These are phyloP conservation scores for Rhexocercosporidium sp. DNA, from an alignment of 2,329 filamentous ascomycete genomes.

Conservation along the genomic window DNA sequence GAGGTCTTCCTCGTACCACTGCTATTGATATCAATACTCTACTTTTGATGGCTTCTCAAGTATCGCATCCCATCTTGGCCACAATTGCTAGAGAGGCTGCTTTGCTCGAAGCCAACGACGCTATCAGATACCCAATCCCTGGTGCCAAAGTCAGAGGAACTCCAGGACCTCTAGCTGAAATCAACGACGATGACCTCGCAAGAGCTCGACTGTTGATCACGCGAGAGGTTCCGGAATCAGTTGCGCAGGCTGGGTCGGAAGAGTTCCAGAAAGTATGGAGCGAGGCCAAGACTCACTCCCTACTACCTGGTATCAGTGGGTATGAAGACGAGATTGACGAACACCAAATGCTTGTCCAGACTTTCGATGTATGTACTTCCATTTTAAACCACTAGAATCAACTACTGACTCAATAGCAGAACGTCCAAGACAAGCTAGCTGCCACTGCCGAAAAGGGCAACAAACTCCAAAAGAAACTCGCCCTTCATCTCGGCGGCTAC, in stretches of 20 bases:
- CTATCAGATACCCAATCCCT: conserved; percentile 73
- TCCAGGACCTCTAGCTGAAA: conserved; percentile 61
- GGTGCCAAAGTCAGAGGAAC: conserved; percentile 68
- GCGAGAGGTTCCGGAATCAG: conserved; percentile 51
- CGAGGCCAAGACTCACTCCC: conserved; percentile 55
- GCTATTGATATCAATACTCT: conserved; percentile 74
- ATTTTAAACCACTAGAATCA: neutral
- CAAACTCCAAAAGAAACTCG: conserved; percentile 93
- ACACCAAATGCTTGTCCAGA: conserved; percentile 48
- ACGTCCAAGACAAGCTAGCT: conserved; percentile 75
- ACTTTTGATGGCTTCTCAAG: conserved; percentile 63
- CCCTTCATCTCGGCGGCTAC: conserved; percentile 86
- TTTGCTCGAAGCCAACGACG: conserved; percentile 81
- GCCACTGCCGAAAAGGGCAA: conserved; percentile 78
- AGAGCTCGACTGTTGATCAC: conserved; percentile 77
- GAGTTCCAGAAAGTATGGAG: conserved; percentile 61
- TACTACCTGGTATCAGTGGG: conserved; percentile 80
- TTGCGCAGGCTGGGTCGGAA: conserved; percentile 55
- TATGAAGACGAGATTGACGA: conserved; percentile 71
- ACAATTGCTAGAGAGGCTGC: conserved; percentile 80
- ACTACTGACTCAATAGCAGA: conserved; percentile 48
- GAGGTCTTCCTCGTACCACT: conserved; percentile 76
- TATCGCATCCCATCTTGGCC: conserved; percentile 67
- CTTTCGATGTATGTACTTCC: conserved; percentile 70
- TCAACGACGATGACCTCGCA: conserved; percentile 75